phyloP scores from a whole-genome alignment of 1,284 basidiomycete species.

The Golubevia sp. region DNA sequence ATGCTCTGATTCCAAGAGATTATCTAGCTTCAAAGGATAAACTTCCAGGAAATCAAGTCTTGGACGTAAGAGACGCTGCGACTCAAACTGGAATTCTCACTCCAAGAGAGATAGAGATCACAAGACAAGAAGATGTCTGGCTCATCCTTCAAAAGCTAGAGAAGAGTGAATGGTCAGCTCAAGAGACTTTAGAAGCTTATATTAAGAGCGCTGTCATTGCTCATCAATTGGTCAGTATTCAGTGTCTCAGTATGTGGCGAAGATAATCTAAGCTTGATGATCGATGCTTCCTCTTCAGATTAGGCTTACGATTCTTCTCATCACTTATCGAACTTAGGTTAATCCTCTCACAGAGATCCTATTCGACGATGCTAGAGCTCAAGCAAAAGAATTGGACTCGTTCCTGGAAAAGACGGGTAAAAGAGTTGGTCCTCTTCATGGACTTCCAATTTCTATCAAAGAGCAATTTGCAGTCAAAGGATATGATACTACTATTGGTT shows the following conservation, averaged over 20 bases:
- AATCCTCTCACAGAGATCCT: slow-evolving; percentile 69
- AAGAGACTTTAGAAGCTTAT: slow-evolving; percentile 75
- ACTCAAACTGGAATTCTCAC: slow-evolving; percentile 20
- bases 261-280: too few relatives aligned
- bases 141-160: slow-evolving; percentile 67
- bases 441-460: slow-evolving; percentile 71
- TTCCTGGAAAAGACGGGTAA: slow-evolving; percentile 66
- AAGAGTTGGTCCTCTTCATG: slow-evolving; percentile 69
- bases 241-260: too few relatives aligned
- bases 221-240: slow-evolving; percentile 73
- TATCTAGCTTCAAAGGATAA: slow-evolving; percentile 18
- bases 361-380: slow-evolving; percentile 68
- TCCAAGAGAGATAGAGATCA: slow-evolving; percentile 26
- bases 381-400: slow-evolving; percentile 69
- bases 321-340: too few relatives aligned
- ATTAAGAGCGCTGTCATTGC: slow-evolving; percentile 79
- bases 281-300: too few relatives aligned
- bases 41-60: slow-evolving; percentile 16
- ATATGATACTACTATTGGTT: slow-evolving; percentile 70
- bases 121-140: slow-evolving; percentile 63
- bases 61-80: slow-evolving; percentile 22
- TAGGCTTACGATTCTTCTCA: too few relatives aligned
- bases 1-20: slow-evolving; percentile 20
- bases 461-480: slow-evolving; percentile 71
- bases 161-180: slow-evolving; percentile 68